phyloP scores from a whole-genome alignment of 2,329 filamentous ascomycete species.

The Alternaria burnsii region DNA sequence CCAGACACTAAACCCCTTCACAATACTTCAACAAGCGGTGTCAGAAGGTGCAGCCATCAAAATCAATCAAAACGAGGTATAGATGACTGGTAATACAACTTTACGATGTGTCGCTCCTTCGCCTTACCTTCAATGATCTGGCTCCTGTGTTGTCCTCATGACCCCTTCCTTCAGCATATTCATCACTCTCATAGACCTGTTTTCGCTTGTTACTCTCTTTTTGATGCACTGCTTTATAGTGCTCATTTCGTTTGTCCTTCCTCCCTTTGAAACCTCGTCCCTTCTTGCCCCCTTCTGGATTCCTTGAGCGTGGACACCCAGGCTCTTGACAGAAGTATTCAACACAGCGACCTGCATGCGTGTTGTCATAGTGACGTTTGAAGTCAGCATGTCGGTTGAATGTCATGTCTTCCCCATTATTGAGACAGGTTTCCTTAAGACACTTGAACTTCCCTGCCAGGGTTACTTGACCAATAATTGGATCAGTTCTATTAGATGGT shows the following conservation, averaged over 20 bases:
- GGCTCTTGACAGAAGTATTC: constrained; percentile 36
- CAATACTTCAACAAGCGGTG: too few species aligned
- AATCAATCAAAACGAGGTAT: too few species aligned
- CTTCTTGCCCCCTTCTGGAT: constrained; percentile 23
- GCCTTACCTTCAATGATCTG: not conserved
- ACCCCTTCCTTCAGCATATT: not conserved
- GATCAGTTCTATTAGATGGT: constrained; percentile 5
- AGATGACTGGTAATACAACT: not conserved
- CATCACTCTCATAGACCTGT: not conserved
- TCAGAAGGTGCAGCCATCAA: not conserved
- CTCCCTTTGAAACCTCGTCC: constrained; percentile 39
- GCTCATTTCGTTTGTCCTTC: constrained; percentile 45
- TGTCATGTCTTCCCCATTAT: constrained; percentile 10
- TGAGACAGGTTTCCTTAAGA: constrained; percentile 22
- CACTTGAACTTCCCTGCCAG: constrained; percentile 38
- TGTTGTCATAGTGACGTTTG: constrained; percentile 36
- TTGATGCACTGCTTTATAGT: constrained; percentile 36
- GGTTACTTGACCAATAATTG: constrained; percentile 37
- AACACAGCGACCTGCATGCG: constrained; percentile 20
- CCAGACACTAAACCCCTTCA: too few species aligned
- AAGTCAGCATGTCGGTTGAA: constrained; percentile 47
- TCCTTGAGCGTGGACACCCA: constrained; percentile 32
- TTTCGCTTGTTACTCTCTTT: constrained; percentile 17
- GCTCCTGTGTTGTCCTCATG: not conserved
- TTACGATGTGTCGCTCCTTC: not conserved